Evolutionary conservation across 139 green algal species (phyloP), one percentile per base, ranked within the genome.

Genomic region (Coccomyxa sp.): DNA sequence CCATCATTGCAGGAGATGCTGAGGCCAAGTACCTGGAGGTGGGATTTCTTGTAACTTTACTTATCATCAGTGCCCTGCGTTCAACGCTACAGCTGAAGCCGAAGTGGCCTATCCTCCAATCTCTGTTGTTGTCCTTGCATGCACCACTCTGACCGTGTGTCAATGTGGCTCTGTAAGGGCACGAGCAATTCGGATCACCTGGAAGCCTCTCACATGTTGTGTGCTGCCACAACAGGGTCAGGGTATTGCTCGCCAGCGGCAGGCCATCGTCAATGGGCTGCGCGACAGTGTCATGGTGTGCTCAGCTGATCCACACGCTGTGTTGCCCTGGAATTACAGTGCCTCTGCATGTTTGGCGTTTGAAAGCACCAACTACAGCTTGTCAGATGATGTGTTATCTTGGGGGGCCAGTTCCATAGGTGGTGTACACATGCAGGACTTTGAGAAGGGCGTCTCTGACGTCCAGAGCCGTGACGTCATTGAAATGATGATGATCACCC

Each of bases 1-100:
- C 16, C 16, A 29, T 16, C 44, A n/a, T n/a, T n/a, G n/a, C n/a
- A n/a, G n/a, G 92, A 8, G 95, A 98, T 55, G 95, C 95, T 14
- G 95, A 99, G 84, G 87, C 91, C 70, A 99, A 99, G 90, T 98
- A 89, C 79, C 90, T 98, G 74, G 24, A 76, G 76, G 74, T 89
- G 58, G 39, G 50, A 64, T 39, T 54, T 2, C 16, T 36, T 14
- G 14, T 18, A 2, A 70, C 16, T 37, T 38, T 16, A 78, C 16
- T 58, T 16, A 12, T 58, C 44, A 58, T 16, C 12, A 58, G 44
- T 16, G 16, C 44, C 12, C 14, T 58, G 12, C 12, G 12, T 29
- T 58, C 44, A 58, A 16, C 12, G 44, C 44, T 29, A 29, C 44
- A 58, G 44, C 12, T 29, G 44, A 12, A 58, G 12, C 16, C 12